phyloP scores from a whole-genome alignment of 768 basidiomycete genomes.

The Rhodotorula sphaerocarpa region DNA sequence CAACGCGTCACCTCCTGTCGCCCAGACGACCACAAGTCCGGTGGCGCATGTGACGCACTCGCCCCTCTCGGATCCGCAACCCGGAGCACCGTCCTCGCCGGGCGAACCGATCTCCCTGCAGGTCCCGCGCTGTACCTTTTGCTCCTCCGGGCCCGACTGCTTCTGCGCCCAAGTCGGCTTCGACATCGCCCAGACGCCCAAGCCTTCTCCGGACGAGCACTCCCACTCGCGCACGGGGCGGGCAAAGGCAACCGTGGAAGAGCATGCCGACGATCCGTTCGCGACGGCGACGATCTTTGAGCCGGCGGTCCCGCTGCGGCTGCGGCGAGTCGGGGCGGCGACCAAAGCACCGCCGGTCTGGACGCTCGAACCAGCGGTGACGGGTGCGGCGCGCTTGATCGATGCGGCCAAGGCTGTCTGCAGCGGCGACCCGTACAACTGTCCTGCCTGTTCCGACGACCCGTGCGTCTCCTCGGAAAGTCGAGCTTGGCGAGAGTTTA shows the following conservation, averaged over 20 bases:
- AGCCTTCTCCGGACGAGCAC: background rate
- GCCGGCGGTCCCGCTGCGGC: conserved; percentile 70
- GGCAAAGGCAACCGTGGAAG: conserved; percentile 36
- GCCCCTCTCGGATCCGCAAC: conserved; percentile 13
- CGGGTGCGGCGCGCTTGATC: conserved; percentile 37
- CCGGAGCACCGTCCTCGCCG: conserved; percentile 13
- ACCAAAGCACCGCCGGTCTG: conserved; percentile 41
- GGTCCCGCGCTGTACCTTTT: conserved; percentile 59
- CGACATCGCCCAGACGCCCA: conserved; percentile 20
- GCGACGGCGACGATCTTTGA: conserved; percentile 72
- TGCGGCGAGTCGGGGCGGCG: conserved; percentile 43
- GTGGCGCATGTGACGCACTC: conserved; percentile 1
- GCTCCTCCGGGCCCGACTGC: conserved; percentile 61
- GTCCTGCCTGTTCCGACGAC: conserved; percentile 74
- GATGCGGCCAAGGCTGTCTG: conserved; percentile 45
- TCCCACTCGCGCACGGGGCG: conserved; percentile 27
- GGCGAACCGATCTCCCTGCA: background rate
- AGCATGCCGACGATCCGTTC: conserved; percentile 52
- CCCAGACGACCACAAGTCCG: background rate
- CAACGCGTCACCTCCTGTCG: too few relatives aligned
- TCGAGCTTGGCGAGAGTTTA: background rate
- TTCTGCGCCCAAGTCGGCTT: conserved; percentile 59
- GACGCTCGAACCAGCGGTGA: conserved; percentile 40
- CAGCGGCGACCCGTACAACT: conserved; percentile 79
- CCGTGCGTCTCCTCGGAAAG: too few relatives aligned